Evolutionary conservation across 371 early-diverging fungal species (phyloP), one percentile per base, ranked within the genome.

Genomic region (Lichtheimia ornata): DNA sequence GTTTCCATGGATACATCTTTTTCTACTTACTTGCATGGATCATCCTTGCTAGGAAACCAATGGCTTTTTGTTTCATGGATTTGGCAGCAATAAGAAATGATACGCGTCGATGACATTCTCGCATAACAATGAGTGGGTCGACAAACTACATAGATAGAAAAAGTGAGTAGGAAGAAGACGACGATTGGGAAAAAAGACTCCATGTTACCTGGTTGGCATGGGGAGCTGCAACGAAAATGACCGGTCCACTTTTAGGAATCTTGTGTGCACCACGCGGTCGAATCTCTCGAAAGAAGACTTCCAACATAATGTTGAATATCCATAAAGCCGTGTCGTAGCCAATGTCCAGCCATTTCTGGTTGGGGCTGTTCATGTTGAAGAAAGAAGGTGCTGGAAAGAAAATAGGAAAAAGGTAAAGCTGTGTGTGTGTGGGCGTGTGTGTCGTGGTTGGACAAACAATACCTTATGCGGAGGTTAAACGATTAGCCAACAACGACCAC

Each of bases 141-240:
- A 96, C 88, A 74, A 96, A 95, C 87, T 88, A 65, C 4, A 13
- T 28, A 53, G 12, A 49, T 52, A 22, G 13, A 4, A 53, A 25
- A 25, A 20, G 20, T 20, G 15, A 52, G 35, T 30, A 2, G 28
- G 2, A 41, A 59, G 35, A 1, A n/a, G 3, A 5, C 5, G n/a
- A n/a, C n/a, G 3, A 47, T 47, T 47, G 17, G n/a, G n/a, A 47
- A 0, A 6, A 17, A 17, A 5, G 47, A 22, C 47, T 17, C 2
- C 17, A 2, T 7, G 15, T 56, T 77, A 84, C 87, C 81, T 94
- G 97, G 77, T 95, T 95, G 30, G 92, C 91, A 82, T 95, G 96
- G 28, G 96, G 97, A 2, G 94, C 97, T 5, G 87, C 92, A 17
- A 93, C 93, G 72, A 96, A 96, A 56, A 96, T 90, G 49, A 95